These are phyloP conservation scores for Aspergillus sp. DNA, from an alignment of 2,329 filamentous ascomycete genomes.

Conservation along the genomic window DNA sequence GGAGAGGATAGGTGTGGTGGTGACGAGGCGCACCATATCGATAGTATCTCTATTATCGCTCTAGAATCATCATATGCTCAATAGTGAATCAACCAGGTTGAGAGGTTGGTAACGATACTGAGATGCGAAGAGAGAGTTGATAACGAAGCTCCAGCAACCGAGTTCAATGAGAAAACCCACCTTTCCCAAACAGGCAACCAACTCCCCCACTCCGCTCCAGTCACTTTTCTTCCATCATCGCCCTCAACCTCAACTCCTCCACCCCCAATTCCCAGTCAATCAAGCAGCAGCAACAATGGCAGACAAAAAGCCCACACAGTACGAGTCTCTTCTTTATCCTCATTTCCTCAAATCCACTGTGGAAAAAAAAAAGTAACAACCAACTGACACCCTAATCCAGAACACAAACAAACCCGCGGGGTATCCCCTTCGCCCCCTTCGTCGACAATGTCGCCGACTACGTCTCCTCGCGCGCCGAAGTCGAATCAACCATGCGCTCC, in stretches of 20 bases:
- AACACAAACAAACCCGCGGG: constrained; percentile 44
- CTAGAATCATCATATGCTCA: neutral
- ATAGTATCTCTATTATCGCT: neutral
- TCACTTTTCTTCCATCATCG: constrained; percentile 9
- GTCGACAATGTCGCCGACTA: constrained; percentile 49
- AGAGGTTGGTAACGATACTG: no score
- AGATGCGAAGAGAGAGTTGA: neutral
- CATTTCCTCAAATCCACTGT: neutral
- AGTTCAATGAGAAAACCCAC: constrained; percentile 8
- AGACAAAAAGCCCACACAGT: constrained; percentile 31
- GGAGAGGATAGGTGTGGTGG: constrained; percentile 40
- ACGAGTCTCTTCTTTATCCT: constrained; percentile 1
- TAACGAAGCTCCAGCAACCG: neutral
- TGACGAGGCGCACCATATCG: constrained; percentile 43
- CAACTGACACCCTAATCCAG: constrained; percentile 13
- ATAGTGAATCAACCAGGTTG: no score
- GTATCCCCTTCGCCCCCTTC: constrained; percentile 48
- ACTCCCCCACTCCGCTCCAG: constrained; percentile 18
- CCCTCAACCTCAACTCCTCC: neutral
- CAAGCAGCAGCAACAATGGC: constrained; percentile 26
- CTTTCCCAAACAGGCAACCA: constrained; percentile 27
- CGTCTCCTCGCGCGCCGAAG: constrained; percentile 45
- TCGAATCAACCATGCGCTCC: constrained; percentile 45
- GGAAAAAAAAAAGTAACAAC: neutral
- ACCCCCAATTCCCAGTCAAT: neutral